Evolutionary conservation across 1,284 basidiomycete species (phyloP), one percentile per base, ranked within the genome.

Genomic region (Malassezia sympodialis): DNA sequence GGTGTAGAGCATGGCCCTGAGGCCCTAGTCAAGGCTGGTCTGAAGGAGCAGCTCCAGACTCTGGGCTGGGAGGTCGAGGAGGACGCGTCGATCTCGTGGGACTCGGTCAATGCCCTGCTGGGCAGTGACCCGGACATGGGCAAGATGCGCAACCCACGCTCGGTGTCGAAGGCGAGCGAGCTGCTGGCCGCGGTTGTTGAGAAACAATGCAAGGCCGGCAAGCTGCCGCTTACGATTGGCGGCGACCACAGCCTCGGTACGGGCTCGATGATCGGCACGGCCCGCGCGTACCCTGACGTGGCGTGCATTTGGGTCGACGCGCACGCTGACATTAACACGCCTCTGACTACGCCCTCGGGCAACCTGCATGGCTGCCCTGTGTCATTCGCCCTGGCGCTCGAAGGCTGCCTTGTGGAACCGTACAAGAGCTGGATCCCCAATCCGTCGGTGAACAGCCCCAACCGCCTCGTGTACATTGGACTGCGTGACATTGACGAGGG

Each of bases 311-410:
- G 94, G 94, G 81, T 78, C 37, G 77, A 77, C 54, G 76, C 76
- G 8, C 77, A 76, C 63, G 86, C 90, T 37, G 94, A 98, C 76
- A 90, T 98, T 79, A 96, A 98, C 78, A 94, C 91, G 8, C 79
- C 82, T 7, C 81, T 85, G 51, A 85, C 88, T 11, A 94, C 91
- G 21, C 68, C 69, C 15, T 86, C 87, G 54, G 91, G 93, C 42
- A 96, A 98, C 77, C 84, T 99, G 60, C 94, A 98, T 78, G 94
- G 94, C 61, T 96, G 94, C 84, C 94, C 93, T 34, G 82, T 96
- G 45, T 88, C 93, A 17, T 98, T 98, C 82, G 83, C 98, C 41
- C 60, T 77, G 42, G 76, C 76, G 8, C 62, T 77, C 12, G 59
- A 69, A 11, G 76, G 70, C 21, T 67, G 68, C 2, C 51, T 68